Evolutionary conservation across 2,329 filamentous ascomycete species (phyloP).

Genomic region (Orbilia javanica): DNA sequence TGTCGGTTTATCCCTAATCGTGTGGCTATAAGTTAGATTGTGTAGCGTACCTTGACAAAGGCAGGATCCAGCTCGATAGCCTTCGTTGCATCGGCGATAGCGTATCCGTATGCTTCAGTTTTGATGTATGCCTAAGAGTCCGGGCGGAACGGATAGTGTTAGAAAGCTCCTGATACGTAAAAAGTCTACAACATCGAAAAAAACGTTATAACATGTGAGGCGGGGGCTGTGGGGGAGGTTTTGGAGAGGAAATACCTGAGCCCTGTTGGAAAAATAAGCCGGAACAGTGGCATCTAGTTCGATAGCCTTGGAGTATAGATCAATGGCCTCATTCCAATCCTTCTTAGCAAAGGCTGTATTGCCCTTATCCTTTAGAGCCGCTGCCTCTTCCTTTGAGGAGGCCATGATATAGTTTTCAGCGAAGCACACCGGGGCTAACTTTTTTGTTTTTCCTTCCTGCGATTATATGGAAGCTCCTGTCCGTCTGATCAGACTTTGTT

Average conservation of each 20-base stretch:
- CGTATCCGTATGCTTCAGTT: constrained; percentile 93
- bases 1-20: neutral
- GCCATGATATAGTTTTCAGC: constrained; percentile 62
- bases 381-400: constrained; percentile 73
- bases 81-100: constrained; percentile 88
- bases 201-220: neutral
- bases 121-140: constrained; percentile 84
- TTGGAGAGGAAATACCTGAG: constrained; percentile 79
- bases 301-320: constrained; percentile 89
- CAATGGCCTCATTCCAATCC: constrained; percentile 85
- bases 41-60: constrained; percentile 80
- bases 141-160: neutral
- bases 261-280: constrained; percentile 92
- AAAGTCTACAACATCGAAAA: neutral
- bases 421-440: neutral
- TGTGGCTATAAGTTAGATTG: neutral
- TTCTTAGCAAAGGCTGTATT: constrained; percentile 92
- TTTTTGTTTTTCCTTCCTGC: neutral
- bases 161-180: neutral
- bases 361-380: constrained; percentile 89
- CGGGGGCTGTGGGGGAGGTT: neutral
- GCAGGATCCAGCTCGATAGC: constrained; percentile 89
- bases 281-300: constrained; percentile 84
- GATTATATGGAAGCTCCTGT: neutral
- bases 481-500: neutral